phyloP scores from a whole-genome alignment of 768 basidiomycete species.

The Pleurotus platypus region DNA sequence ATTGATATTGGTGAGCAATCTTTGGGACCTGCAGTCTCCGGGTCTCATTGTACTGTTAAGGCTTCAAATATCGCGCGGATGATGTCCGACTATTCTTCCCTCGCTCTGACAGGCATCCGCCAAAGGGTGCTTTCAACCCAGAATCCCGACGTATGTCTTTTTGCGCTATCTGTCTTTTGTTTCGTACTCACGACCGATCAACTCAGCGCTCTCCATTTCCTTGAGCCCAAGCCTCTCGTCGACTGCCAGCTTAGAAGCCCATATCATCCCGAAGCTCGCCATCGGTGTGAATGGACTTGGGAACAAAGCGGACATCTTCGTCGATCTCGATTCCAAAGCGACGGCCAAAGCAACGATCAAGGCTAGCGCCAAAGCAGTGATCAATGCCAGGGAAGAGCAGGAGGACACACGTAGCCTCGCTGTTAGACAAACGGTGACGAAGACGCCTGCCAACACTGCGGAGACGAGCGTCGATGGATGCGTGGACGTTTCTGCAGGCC shows the following conservation, averaged over 20 bases:
- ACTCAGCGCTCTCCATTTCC: slow-evolving; percentile 25
- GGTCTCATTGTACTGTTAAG: neutral
- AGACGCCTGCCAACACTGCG: neutral
- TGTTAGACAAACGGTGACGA: neutral
- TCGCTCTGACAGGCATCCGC: slow-evolving; percentile 16
- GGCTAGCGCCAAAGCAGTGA: slow-evolving; percentile 9
- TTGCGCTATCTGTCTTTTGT: neutral
- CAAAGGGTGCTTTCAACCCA: slow-evolving; percentile 22
- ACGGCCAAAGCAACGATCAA: slow-evolving; percentile 19
- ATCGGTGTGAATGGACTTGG: neutral
- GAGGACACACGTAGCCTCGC: neutral
- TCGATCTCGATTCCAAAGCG: slow-evolving; percentile 24
- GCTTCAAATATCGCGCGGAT: slow-evolving; percentile 25
- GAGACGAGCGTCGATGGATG: slow-evolving; percentile 25
- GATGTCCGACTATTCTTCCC: slow-evolving; percentile 35
- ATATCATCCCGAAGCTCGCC: slow-evolving; percentile 29
- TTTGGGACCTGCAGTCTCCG: neutral
- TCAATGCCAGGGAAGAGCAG: slow-evolving; percentile 1
- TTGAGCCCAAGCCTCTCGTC: slow-evolving; percentile 24
- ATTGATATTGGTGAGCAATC: slow-evolving; percentile 16
- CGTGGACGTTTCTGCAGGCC: slow-evolving; percentile 25
- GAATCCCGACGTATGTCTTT: slow-evolving; percentile 26
- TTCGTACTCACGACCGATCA: neutral
- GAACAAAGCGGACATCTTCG: slow-evolving; percentile 12
- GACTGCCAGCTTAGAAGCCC: slow-evolving; percentile 25